Evolutionary conservation across 345 rosid species (phyloP), one percentile per base, ranked within the genome.

Genomic region (Populus ilicifolia): DNA sequence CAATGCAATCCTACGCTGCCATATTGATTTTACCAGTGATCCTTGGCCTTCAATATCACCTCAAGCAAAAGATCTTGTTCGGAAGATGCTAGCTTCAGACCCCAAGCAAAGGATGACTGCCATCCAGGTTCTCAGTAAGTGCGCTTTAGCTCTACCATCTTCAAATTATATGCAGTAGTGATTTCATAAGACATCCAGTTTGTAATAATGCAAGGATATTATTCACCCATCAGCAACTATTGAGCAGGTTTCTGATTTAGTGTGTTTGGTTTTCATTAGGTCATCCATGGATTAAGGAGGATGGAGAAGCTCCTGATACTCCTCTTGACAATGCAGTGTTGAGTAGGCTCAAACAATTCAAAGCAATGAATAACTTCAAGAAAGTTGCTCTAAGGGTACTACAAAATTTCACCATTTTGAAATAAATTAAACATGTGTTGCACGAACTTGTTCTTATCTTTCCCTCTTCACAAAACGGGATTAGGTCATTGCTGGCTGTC

Each of bases 41-140:
- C 99, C 96, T 10, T 96, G 99, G 99, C 99, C 99, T 1, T 85
- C 84, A 7, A 96, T 96, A 73, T 96, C 99, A 56, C 84, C 88
- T 14, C 94, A 82, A 64, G 99, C 96, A 1, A 93, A 96, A 85
- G 99, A 96, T 81, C 93, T 96, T 35, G 97, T 96, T 38, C 84
- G 86, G 80, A 96, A 90, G 87, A 96, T 96, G 99, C 85, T 93
- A n/a, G 87, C 82, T 79, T 86, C 93, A 14, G 98, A 96, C 73
- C 98, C 99, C 11, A 96, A 90, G 81, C 92, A 91, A 83, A 86
- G 99, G 83, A 36, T 93, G 75, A 90, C 98, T 17, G 98, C 98
- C 52, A 62, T 85, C 80, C 97, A 96, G 86, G 99, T 96, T 78
- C 92, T 93, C 33, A 83, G 99, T 96, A 87, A 79, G 85, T 69